Conservation (phyloP, 768 basidiomycete genomes). For the Gymnopilus dilepis region DNA sequence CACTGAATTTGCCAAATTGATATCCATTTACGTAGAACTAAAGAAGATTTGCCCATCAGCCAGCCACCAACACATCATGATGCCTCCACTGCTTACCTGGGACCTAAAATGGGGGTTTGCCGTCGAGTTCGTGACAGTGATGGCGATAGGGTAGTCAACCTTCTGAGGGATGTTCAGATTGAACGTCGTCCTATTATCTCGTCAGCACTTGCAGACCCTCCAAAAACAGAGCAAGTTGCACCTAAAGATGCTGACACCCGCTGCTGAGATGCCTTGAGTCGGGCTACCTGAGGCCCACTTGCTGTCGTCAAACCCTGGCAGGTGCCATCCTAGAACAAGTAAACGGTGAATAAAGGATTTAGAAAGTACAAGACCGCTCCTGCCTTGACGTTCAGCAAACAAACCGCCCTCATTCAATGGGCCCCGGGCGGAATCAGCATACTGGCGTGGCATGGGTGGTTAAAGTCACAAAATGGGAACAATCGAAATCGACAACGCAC, state of each 20-base stretch:
- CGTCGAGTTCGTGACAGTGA: constrained; percentile 51
- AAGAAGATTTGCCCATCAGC: neutral
- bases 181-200: constrained; percentile 43
- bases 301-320: constrained; percentile 58
- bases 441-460: constrained; percentile 31
- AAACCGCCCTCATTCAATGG: constrained; percentile 66
- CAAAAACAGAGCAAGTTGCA: too few species aligned
- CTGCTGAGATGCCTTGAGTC: constrained; percentile 42
- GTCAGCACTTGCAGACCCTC: neutral
- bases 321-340: constrained; percentile 50
- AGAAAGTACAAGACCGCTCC: neutral
- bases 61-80: neutral
- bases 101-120: constrained; percentile 48
- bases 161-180: constrained; percentile 47
- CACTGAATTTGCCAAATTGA: constrained; percentile 50
- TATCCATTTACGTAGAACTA: constrained; percentile 51
- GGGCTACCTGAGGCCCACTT: constrained; percentile 49
- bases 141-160: constrained; percentile 53
- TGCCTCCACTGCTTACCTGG: constrained; percentile 31
- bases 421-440: constrained; percentile 54
- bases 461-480: neutral
- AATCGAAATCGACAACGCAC: constrained; percentile 31
- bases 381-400: constrained; percentile 58
- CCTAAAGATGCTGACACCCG: constrained; percentile 57
- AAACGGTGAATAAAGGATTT: constrained; percentile 2